These are phyloP conservation scores for Hypomyces perniciosus DNA, from an alignment of 2,329 filamentous ascomycete genomes.

Conservation along the genomic window DNA sequence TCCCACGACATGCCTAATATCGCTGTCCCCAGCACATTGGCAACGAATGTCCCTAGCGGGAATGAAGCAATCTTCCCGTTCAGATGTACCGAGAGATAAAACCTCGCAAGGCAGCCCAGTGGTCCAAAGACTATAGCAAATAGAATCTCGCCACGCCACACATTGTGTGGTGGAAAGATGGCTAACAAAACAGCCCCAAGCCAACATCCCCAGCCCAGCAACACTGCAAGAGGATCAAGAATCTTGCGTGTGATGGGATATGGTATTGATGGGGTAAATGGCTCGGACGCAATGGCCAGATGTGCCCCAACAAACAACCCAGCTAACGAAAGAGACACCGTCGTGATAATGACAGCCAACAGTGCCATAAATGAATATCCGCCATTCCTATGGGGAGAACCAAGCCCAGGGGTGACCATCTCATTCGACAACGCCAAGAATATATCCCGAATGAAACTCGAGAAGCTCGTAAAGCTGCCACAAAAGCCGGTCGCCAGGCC, in stretches of 20 bases:
- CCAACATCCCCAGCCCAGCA: slow-evolving; percentile 72
- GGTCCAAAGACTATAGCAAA: slow-evolving; percentile 82
- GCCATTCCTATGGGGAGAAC: slow-evolving; percentile 49
- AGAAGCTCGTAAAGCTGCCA: slow-evolving; percentile 86
- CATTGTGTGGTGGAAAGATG: slow-evolving; percentile 63
- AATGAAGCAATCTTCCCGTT: slow-evolving; percentile 64
- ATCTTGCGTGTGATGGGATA: slow-evolving; percentile 50
- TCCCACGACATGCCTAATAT: slow-evolving; percentile 74
- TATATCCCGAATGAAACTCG: slow-evolving; percentile 71
- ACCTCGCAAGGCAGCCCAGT: slow-evolving; percentile 68
- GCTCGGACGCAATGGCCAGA: slow-evolving; percentile 57
- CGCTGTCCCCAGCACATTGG: slow-evolving; percentile 72
- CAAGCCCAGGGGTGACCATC: slow-evolving; percentile 39
- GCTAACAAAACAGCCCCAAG: slow-evolving; percentile 67
- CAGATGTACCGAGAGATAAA: slow-evolving; percentile 64
- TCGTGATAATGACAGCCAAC: slow-evolving; percentile 66
- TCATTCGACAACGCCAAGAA: slow-evolving; percentile 77
- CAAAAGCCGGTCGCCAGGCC: slow-evolving; percentile 83
- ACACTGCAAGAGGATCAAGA: slow-evolving; percentile 56
- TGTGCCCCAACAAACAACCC: slow-evolving; percentile 70
- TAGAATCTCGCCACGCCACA: slow-evolving; percentile 69
- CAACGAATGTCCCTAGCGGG: slow-evolving; percentile 78
- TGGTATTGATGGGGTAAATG: slow-evolving; percentile 54
- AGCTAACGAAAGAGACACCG: slow-evolving; percentile 62
- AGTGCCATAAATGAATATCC: slow-evolving; percentile 82